These are phyloP conservation scores for Pseudevernia furfuracea DNA, from an alignment of 495 filamentous ascomycete genomes.

Conservation along the genomic window DNA sequence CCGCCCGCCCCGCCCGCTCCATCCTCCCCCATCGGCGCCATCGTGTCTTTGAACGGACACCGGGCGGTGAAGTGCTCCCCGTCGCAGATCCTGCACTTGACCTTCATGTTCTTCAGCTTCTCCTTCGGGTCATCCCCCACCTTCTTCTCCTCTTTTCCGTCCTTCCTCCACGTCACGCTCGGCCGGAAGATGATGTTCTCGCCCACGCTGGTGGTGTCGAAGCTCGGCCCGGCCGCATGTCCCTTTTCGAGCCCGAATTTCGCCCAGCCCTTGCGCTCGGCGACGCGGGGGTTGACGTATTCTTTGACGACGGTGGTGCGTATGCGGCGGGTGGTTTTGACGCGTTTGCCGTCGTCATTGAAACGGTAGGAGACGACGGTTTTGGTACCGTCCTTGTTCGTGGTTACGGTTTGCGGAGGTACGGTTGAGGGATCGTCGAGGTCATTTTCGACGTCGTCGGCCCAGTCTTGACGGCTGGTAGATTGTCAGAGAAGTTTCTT, in stretches of 20 bases:
- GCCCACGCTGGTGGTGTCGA: constrained; percentile 85
- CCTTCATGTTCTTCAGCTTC: constrained; percentile 95
- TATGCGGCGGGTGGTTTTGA: constrained; percentile 92
- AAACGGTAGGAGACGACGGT: constrained; percentile 84
- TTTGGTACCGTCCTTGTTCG: constrained; percentile 96
- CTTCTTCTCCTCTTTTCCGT: constrained; percentile 66
- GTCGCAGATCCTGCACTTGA: constrained; percentile 97
- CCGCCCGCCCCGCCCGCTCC: constrained; percentile 41
- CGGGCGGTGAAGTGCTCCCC: constrained; percentile 98
- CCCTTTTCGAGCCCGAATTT: constrained; percentile 87
- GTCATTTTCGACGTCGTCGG: constrained; percentile 72
- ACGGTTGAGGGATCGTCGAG: constrained; percentile 76
- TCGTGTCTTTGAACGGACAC: constrained; percentile 81
- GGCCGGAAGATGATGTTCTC: constrained; percentile 97
- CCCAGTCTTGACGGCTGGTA: constrained; percentile 73
- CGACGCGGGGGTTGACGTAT: constrained; percentile 91
- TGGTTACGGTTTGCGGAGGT: constrained; percentile 75
- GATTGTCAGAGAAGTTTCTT: not conserved
- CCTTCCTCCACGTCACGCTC: constrained; percentile 80
- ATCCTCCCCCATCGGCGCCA: constrained; percentile 63
- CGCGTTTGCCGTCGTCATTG: constrained; percentile 89
- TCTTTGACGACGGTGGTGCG: constrained; percentile 81
- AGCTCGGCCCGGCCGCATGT: constrained; percentile 56
- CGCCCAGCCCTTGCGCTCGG: constrained; percentile 80
- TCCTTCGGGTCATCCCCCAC: constrained; percentile 75